phyloP scores from a whole-genome alignment of 352 stramenopile genomes.

The Phytophthora pistaciae region DNA sequence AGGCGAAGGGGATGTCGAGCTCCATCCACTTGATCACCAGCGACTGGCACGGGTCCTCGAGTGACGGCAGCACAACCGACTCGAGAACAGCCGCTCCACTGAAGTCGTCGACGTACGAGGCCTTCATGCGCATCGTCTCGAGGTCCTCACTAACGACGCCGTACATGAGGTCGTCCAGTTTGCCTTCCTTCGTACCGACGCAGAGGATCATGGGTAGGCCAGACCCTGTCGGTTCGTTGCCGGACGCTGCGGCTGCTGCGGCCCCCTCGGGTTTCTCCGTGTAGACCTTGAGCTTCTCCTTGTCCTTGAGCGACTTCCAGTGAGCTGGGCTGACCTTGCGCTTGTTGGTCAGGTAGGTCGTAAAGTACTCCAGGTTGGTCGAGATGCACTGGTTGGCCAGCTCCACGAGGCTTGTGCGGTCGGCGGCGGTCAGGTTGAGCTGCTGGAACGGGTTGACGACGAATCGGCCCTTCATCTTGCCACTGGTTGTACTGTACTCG shows the following conservation, averaged over 20 bases:
- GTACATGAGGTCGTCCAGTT: slow-evolving; percentile 38
- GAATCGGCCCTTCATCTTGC: slow-evolving; percentile 1
- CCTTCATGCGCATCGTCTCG: slow-evolving; percentile 34
- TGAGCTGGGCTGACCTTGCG: slow-evolving; percentile 19
- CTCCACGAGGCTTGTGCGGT: neutral
- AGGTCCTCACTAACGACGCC: slow-evolving; percentile 23
- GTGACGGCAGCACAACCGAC: slow-evolving; percentile 21
- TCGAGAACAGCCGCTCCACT: slow-evolving; percentile 24
- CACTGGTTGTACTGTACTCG: neutral
- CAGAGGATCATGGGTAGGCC: slow-evolving; percentile 17
- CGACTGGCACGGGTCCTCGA: slow-evolving; percentile 24
- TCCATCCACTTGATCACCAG: slow-evolving; percentile 39
- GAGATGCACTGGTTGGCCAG: neutral
- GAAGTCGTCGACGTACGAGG: slow-evolving; percentile 32
- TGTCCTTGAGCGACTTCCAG: slow-evolving; percentile 25
- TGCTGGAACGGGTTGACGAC: slow-evolving; percentile 26
- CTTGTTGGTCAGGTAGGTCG: slow-evolving; percentile 22
- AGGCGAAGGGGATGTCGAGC: slow-evolving; percentile 25
- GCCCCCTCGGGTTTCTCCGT: neutral
- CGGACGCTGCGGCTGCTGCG: neutral
- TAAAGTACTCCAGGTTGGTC: slow-evolving; percentile 10
- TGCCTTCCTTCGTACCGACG: slow-evolving; percentile 21
- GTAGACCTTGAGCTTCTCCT: slow-evolving; percentile 24
- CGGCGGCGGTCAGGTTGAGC: neutral
- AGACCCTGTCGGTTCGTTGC: neutral